These are phyloP conservation scores for Discostella stelligeroides DNA, from an alignment of 108 stramenopile species.

Conservation along the genomic window DNA sequence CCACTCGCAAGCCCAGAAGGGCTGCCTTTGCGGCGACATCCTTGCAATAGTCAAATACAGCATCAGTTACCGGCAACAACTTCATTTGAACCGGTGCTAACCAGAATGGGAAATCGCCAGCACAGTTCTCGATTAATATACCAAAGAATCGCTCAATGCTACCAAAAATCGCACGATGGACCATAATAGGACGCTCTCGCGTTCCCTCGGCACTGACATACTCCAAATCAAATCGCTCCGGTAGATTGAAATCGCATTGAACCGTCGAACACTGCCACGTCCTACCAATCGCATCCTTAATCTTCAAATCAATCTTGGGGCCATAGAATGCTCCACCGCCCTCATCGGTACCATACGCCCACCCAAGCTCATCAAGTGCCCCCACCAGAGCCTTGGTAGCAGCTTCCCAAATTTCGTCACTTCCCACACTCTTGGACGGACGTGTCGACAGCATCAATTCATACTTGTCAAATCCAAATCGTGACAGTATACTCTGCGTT, in stretches of 20 bases:
- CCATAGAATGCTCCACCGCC: conserved; percentile 99
- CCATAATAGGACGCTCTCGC: conserved; percentile 88
- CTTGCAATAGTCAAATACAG: conserved; percentile 85
- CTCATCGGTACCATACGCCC: conserved; percentile 94
- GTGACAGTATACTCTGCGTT: conserved; percentile 84
- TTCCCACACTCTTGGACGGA: conserved; percentile 94
- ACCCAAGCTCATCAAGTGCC: conserved; percentile 89
- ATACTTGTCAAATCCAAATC: conserved; percentile 95
- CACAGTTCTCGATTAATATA: conserved; percentile 93
- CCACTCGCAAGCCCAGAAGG: conserved; percentile 83
- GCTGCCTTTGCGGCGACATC: conserved; percentile 83
- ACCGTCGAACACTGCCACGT: conserved; percentile 99
- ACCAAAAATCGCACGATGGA: conserved; percentile 98
- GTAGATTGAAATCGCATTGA: conserved; percentile 98
- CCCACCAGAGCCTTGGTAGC: conserved; percentile 87
- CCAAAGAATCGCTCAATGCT: conserved; percentile 98
- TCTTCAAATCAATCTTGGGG: conserved; percentile 98
- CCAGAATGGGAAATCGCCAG: conserved; percentile 97
- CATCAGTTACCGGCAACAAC: conserved; percentile 95
- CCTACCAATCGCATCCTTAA: conserved; percentile 96
- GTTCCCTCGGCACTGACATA: conserved; percentile 83
- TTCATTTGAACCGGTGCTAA: conserved; percentile 91
- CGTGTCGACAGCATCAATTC: conserved; percentile 96
- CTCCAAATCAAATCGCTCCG: conserved; percentile 95
- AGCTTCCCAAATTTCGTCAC: conserved; percentile 94